Conservation (phyloP, 495 filamentous ascomycete species). For the Oidiodendron maius region DNA sequence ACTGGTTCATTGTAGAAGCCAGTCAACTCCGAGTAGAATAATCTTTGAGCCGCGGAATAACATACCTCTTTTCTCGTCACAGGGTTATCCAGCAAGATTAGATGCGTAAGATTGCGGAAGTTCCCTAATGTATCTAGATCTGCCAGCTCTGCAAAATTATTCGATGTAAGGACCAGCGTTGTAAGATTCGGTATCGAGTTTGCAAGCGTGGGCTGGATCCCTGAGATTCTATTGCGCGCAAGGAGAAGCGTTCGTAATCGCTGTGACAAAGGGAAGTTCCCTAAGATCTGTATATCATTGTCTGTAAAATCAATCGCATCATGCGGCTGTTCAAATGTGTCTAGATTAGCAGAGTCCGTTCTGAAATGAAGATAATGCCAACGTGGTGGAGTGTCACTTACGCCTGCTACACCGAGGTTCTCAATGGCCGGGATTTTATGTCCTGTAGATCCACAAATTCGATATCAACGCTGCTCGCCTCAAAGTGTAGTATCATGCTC, state of each 20-base stretch:
- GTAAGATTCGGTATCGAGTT: slow-evolving; percentile 70
- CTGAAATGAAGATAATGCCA: too few relatives aligned
- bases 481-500: slow-evolving; percentile 92
- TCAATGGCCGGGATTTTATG: slow-evolving; percentile 97
- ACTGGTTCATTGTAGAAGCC: background rate
- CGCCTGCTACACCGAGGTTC: slow-evolving; percentile 93
- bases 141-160: slow-evolving; percentile 70
- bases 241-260: slow-evolving; percentile 81
- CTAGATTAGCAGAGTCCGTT: too few relatives aligned
- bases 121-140: slow-evolving; percentile 80
- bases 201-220: slow-evolving; percentile 69
- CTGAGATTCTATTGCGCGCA: slow-evolving; percentile 78
- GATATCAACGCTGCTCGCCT: slow-evolving; percentile 81
- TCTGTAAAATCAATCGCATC: slow-evolving; percentile 97
- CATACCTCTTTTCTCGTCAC: slow-evolving; percentile 87
- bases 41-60: too few relatives aligned
- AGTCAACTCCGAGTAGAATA: too few relatives aligned
- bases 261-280: slow-evolving; percentile 91
- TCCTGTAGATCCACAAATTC: slow-evolving; percentile 61
- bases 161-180: slow-evolving; percentile 71
- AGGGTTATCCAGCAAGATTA: slow-evolving; percentile 81
- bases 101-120: slow-evolving; percentile 66
- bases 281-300: slow-evolving; percentile 85
- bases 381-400: slow-evolving; percentile 43
- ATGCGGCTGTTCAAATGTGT: slow-evolving; percentile 50